phyloP scores from a whole-genome alignment of 2,329 filamentous ascomycete species.

The Alternaria gansuensis region DNA sequence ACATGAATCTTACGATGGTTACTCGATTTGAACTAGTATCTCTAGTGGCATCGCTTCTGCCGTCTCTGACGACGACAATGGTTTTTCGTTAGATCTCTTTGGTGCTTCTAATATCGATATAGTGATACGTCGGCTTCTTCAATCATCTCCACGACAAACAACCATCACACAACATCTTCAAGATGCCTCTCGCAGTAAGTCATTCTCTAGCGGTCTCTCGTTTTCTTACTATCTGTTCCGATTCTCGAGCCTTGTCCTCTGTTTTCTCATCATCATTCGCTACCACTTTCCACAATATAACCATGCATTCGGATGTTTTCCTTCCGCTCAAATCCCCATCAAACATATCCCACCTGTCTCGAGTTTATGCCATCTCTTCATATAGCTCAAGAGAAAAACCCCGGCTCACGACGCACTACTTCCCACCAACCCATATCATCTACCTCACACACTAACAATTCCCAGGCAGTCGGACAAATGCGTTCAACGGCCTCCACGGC shows the following conservation, averaged over 20 bases:
- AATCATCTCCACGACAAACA: not conserved
- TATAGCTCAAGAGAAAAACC: not conserved
- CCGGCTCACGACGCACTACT: rapidly evolving
- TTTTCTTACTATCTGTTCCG: not conserved
- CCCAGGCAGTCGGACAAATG: constrained; percentile 85
- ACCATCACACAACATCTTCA: constrained; percentile 30
- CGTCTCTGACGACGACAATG: constrained; percentile 4
- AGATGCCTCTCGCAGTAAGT: constrained; percentile 48
- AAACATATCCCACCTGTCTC: not conserved
- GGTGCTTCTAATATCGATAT: not conserved
- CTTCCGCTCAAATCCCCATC: not conserved
- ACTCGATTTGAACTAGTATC: constrained; percentile 27
- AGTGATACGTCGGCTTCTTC: not conserved
- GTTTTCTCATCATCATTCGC: not conserved
- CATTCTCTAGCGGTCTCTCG: not conserved
- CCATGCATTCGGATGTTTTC: not conserved
- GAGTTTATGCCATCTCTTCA: not conserved
- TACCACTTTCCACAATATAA: not conserved
- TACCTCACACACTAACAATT: not conserved
- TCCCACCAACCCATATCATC: not conserved
- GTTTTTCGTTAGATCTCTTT: constrained; percentile 1
- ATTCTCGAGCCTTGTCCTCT: not conserved
- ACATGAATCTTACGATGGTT: constrained; percentile 12
- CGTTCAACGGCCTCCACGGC: constrained; percentile 82
- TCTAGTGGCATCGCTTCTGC: constrained; percentile 15